Evolutionary conservation across 2,329 filamentous ascomycete species (phyloP).

Genomic region (Ophiostoma sp.): DNA sequence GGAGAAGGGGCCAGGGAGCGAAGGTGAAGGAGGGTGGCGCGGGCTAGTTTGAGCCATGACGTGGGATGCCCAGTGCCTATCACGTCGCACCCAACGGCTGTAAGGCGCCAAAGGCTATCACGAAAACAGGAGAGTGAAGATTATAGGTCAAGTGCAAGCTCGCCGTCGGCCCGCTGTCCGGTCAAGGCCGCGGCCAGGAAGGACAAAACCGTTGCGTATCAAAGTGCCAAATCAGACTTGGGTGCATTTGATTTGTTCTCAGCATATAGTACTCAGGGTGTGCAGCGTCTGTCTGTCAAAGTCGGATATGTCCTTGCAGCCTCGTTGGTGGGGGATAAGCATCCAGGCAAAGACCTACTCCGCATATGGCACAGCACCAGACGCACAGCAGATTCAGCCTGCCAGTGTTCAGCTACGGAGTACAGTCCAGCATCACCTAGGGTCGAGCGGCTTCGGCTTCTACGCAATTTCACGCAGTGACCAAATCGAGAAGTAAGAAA

Average conservation of each 20-base stretch:
- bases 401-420: neutral
- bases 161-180: too few relatives aligned
- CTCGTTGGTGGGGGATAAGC: neutral
- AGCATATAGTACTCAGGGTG: too few relatives aligned
- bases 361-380: neutral
- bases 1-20: neutral
- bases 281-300: too few relatives aligned
- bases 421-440: neutral
- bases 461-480: too few relatives aligned
- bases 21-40: neutral
- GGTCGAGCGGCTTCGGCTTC: too few relatives aligned
- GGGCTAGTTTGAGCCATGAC: slow-evolving; percentile 3
- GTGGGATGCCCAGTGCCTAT: slow-evolving; percentile 19
- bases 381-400: neutral
- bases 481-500: neutral
- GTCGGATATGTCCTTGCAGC: neutral
- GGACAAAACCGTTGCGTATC: too few relatives aligned
- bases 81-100: neutral
- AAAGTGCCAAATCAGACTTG: too few relatives aligned
- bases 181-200: too few relatives aligned
- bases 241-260: too few relatives aligned
- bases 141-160: too few relatives aligned
- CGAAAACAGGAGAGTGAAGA: too few relatives aligned
- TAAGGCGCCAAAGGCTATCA: too few relatives aligned
- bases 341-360: neutral